Evolutionary conservation across 192 early-diverging fungal genomes (phyloP).

Genomic region (Rhizophagus sp.): DNA sequence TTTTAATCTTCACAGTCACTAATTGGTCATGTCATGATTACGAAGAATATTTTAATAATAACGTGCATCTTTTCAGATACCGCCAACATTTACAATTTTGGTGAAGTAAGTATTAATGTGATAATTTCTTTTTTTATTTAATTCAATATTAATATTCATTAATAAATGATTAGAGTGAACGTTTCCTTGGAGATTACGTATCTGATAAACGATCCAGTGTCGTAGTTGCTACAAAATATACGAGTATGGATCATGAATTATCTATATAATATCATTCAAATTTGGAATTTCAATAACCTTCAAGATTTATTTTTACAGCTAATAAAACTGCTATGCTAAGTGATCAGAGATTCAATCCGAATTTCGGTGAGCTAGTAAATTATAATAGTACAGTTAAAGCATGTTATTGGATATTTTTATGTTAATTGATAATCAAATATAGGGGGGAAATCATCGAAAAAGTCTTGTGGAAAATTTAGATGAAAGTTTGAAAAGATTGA

Average conservation of each 20-base stretch:
- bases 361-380: background rate
- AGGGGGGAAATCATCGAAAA: conserved; percentile 27
- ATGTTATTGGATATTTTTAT: no score
- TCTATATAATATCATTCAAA: no score
- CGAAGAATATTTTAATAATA: background rate
- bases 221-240: conserved; percentile 50
- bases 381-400: no score
- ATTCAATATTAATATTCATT: background rate
- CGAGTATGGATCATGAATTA: background rate
- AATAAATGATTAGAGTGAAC: conserved; percentile 31
- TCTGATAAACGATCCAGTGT: conserved; percentile 45
- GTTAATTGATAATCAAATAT: background rate
- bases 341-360: background rate
- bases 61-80: background rate
- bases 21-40: background rate
- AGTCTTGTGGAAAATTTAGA: conserved; percentile 44
- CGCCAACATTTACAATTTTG: background rate
- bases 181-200: conserved; percentile 49
- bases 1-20: background rate
- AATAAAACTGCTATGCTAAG: background rate
- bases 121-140: background rate
- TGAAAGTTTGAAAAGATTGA: conserved; percentile 43
- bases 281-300: background rate
- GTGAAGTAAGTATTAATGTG: background rate
- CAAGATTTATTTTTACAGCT: background rate